These are phyloP conservation scores for Apiospora marii DNA, from an alignment of 2,329 filamentous ascomycete species.

Conservation along the genomic window DNA sequence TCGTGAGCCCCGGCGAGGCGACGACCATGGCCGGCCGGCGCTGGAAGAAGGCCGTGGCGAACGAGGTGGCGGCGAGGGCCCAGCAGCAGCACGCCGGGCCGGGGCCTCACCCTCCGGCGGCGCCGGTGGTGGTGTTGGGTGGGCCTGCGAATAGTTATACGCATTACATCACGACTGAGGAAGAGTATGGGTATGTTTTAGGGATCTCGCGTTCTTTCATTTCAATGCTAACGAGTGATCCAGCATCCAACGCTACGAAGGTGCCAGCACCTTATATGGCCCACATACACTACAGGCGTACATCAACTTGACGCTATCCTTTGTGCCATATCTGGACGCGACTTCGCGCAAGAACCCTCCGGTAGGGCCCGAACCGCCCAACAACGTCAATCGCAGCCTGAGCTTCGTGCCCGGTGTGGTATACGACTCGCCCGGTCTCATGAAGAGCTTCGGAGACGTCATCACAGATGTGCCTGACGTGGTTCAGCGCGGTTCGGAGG, in stretches of 20 bases:
- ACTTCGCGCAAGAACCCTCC: conserved; percentile 48
- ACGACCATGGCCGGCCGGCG: conserved; percentile 92
- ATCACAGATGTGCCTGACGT: conserved; percentile 57
- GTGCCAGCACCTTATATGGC: conserved; percentile 87
- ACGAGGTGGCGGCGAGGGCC: conserved; percentile 53
- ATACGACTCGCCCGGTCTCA: conserved; percentile 70
- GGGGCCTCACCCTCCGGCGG: conserved; percentile 39
- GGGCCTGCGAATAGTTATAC: conserved; percentile 92
- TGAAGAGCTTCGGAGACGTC: conserved; percentile 75
- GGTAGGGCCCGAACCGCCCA: conserved; percentile 70
- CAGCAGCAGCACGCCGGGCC: background rate
- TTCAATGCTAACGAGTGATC: conserved; percentile 36
- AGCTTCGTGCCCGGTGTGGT: conserved; percentile 83
- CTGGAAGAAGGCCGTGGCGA: conserved; percentile 77
- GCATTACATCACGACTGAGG: conserved; percentile 80
- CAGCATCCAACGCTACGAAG: conserved; percentile 85
- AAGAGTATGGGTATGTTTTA: conserved; percentile 69
- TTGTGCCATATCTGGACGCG: conserved; percentile 71
- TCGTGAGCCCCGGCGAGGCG: conserved; percentile 86
- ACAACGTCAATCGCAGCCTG: conserved; percentile 78
- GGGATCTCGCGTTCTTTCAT: background rate
- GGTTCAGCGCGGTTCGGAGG: conserved; percentile 65
- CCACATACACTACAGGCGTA: conserved; percentile 86
- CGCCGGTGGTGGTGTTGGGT: conserved; percentile 83
- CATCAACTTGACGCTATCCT: conserved; percentile 78